Evolutionary conservation across 345 rosid genomes (phyloP), one percentile per base, ranked within the genome.

Genomic region (Arabidopsis arenosa): DNA sequence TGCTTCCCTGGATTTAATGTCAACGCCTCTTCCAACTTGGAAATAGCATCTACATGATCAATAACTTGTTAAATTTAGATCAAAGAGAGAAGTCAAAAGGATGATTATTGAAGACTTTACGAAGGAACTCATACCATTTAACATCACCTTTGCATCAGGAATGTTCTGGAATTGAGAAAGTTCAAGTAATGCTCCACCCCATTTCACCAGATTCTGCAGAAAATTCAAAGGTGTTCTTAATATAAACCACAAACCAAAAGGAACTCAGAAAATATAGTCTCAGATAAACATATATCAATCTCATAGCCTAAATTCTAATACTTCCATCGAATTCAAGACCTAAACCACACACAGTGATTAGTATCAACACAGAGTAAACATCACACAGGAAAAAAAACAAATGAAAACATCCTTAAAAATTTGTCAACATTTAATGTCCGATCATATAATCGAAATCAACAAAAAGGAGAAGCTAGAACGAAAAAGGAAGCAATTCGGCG

Each of bases 11-110:
- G 93, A 63, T 76, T 75, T 73, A 89, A 11, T 64, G 66, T 32
- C 86, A 95, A 81, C 26, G 91, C 94, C 83, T 90, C 98, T 80
- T 95, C 96, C 75, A 95, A 81, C 87, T 90, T 92, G 6, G 93
- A 75, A 69, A 88, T 83, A 10, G 97, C 90, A 66, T 95, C 99
- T 92, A 81, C 70, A 71, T 36, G 13, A 65, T 8, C 18, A 5
- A 30, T 30, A 45, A 13, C 0, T 35, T 13, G 41, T 54, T 41
- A 52, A 11, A 23, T 0, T 39, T 32, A 17, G 35, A 51, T 35
- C 48, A 40, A 52, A 51, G 14, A 23, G 26, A 18, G 1, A 15
- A 14, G 4, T 45, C 7, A 12, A 28, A 48, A 71, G n/a, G 15
- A 37, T 2, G 49, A 67, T 28, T 8, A 13, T 5, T 32, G 1